Base-by-base conservation (phyloP, 2,329 filamentous ascomycete genomes). In the Erysiphe pulchra region DNA sequence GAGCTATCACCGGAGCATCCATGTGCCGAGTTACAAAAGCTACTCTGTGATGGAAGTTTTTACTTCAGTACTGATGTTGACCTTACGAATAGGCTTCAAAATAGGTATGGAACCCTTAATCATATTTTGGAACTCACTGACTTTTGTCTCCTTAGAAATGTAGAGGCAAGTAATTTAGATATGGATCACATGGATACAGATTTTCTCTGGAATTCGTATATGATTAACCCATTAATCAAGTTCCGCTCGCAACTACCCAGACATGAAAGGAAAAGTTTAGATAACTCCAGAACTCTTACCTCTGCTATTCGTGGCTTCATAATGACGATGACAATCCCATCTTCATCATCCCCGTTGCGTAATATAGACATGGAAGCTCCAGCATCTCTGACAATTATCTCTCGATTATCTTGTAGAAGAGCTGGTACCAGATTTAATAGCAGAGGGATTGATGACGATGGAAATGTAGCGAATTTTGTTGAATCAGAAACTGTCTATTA, bases 41-140 rank as follows among this genome's bases (percentile, higher is more conserved):
- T 98, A 34, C 66, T 98, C 47, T 80, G 83, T 57, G 86, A 92
- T 59, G 86, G 87, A 24, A 92, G 80, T 30, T 98, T 98, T 59
- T 98, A 95, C 60, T 98, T 94, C 64, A 94, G 85, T 58, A 83
- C 84, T n/a, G 85, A 95, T 60, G 98, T 98, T 60, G 87, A 98
- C 59, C 67, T 98, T 43, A 98, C 90, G 3, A 86, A 92, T 61
- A 73, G 90, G 53, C 64, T 95, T 50, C 90, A 98, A 61, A 80
- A 94, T 57, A 76, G 87, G 72, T 84, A 58, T 55, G 60, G 45
- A 45, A 14, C 33, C 17, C 30, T 20, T 17, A 38, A 17, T 32
- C 37, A 30, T 10, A 6, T n/a, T 14, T 30, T 17, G 14, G 13
- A n/a, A 12, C 45, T 46, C 45, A 20, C 49, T 51, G 38, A 56